Evolutionary conservation across 2,329 filamentous ascomycete species (phyloP), one percentile per base, ranked within the genome.

Genomic region (Periconia sp.): DNA sequence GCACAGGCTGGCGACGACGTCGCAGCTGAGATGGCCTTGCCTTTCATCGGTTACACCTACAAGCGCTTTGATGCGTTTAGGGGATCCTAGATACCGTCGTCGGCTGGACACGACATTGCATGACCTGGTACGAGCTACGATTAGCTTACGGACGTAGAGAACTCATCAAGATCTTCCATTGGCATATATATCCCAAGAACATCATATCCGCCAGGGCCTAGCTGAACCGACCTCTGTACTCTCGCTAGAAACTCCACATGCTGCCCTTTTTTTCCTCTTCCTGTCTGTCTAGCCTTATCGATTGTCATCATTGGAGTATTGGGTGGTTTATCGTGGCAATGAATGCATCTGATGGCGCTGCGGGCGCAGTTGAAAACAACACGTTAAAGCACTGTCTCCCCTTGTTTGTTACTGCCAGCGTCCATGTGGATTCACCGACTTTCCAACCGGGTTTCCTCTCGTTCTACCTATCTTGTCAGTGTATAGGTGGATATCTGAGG

Each of bases 1-100:
- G 85, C 87, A 48, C 80, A 85, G 61, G 83, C 84, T 37, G 79
- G 80, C 57, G 76, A 75, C 8, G 89, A 92, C 57, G 88, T 95
- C 68, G 86, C 90, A 52, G 90, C 92, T 3, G 92, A 96, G 74
- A 92, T 96, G 84, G 95, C 89, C 74, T 75, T 99, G 73, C 94
- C 94, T 3, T 99, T 96, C 70, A 94, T 95, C 61, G 90, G 90
- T 24, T 95, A 96, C 73, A 95, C 94, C 7, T 99, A 96, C 79
- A 99, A 97, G 83, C 89, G 94, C 50, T 99, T 99, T 73, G 85
- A 86, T 70, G 84, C 81, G 43, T 85, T 85, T 73, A 60, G 73
- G 31, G 70, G 71, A 32, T 59, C 66, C 25, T 71, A 65, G 50
- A 48, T 26, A 50, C 48, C 49, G 41, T 33, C 40, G 37, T 49